These are phyloP conservation scores for Paulownia fortunei DNA, from an alignment of 257 asterid species.

Conservation along the genomic window DNA sequence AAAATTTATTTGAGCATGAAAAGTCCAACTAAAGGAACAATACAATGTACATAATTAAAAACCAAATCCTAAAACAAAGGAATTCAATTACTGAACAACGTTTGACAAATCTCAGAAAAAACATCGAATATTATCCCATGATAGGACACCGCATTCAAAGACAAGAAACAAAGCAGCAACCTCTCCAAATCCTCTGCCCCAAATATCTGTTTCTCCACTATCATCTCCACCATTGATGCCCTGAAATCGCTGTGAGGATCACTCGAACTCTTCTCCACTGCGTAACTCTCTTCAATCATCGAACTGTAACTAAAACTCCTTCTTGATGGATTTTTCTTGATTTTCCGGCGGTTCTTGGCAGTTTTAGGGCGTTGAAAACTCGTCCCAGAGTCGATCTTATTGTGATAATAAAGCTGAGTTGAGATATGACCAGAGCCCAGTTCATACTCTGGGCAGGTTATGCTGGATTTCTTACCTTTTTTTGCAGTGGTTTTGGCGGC, in stretches of 20 bases:
- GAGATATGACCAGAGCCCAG: constrained; percentile 21
- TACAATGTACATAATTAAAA: background rate
- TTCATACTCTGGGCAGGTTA: background rate
- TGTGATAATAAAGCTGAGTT: constrained; percentile 28
- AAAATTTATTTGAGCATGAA: background rate
- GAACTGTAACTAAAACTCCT: background rate
- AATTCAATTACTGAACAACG: constrained; percentile 52
- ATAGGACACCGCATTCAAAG: constrained; percentile 54
- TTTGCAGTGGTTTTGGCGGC: background rate
- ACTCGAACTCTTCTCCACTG: constrained; percentile 68
- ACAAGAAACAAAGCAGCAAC: constrained; percentile 60
- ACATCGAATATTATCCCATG: constrained; percentile 63
- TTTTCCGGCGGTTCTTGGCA: constrained; percentile 11
- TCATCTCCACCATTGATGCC: constrained; percentile 89
- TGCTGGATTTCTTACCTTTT: background rate
- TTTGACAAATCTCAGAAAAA: constrained; percentile 68
- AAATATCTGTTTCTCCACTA: constrained; percentile 66
- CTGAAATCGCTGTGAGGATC: constrained; percentile 77
- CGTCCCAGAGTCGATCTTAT: background rate
- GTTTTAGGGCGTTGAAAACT: background rate
- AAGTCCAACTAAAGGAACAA: background rate
- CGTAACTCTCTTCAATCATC: constrained; percentile 49
- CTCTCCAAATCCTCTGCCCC: constrained; percentile 61
- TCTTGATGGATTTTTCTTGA: constrained; percentile 1
- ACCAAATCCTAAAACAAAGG: background rate